phyloP scores from a whole-genome alignment of 129 eudicot species.

The Apium graveolens region DNA sequence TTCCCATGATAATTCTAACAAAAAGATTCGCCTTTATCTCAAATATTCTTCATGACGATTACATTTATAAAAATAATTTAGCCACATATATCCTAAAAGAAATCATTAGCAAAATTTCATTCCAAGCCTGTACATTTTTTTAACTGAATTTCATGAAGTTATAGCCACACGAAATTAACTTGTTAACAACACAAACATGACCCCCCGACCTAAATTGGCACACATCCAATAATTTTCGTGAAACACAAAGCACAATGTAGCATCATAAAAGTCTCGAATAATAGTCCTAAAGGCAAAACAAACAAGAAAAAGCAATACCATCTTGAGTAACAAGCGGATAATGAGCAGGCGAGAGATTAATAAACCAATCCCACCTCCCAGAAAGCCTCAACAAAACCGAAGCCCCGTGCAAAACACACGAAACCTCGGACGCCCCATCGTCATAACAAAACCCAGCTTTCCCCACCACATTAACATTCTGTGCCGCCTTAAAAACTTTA shows the following conservation, averaged over 20 bases:
- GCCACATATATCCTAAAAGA: not conserved
- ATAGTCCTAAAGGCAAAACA: not conserved
- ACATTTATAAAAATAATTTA: not conserved
- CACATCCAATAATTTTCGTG: not conserved
- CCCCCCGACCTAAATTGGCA: not conserved
- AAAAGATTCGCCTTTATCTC: not conserved
- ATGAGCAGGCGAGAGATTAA: constrained; percentile 67
- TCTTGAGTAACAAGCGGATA: constrained; percentile 97
- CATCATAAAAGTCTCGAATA: not conserved
- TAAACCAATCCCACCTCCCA: constrained; percentile 81
- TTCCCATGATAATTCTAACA: not conserved
- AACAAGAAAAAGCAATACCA: constrained; percentile 29
- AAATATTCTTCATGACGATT: not conserved
- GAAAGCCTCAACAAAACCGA: constrained; percentile 55
- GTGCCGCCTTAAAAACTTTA: constrained; percentile 58
- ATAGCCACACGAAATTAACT: not conserved
- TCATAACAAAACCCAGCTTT: constrained; percentile 49
- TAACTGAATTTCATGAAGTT: no score
- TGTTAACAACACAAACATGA: not conserved
- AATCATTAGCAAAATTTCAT: not conserved
- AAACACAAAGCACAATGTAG: not conserved
- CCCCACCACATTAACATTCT: constrained; percentile 73
- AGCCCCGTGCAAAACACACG: constrained; percentile 71
- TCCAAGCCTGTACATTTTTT: not conserved
- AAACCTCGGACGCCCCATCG: constrained; percentile 47